A percentile compares a stretch with the other conserved stretches of the same genome.
Conservation (phyloP, 2,329 filamentous ascomycete species). For the Apiospora phragmitis region DNA sequence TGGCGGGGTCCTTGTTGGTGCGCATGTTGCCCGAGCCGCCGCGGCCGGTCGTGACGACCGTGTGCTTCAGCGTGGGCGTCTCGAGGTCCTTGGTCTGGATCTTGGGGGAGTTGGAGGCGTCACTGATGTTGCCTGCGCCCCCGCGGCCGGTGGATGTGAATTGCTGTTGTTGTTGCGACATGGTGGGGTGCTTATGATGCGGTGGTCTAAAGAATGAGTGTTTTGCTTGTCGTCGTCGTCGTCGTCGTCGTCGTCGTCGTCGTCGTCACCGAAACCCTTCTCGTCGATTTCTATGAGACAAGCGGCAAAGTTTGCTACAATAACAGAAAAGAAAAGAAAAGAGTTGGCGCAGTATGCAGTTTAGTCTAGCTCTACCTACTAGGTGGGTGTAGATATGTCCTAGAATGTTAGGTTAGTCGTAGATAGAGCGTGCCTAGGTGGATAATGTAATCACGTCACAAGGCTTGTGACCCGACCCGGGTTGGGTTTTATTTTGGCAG, state of each 20-base stretch:
- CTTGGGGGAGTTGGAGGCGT: slow-evolving; percentile 46
- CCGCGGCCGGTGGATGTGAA: slow-evolving; percentile 72
- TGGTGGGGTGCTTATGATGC: slow-evolving; percentile 24
- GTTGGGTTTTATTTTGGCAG: background rate
- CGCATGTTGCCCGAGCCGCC: slow-evolving; percentile 90
- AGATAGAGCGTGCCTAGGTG: background rate
- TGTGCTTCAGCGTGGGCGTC: slow-evolving; percentile 80
- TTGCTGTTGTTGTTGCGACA: slow-evolving; percentile 33
- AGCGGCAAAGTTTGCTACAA: background rate
- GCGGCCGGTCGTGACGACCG: slow-evolving; percentile 86
- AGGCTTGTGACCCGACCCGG: slow-evolving; percentile 2
- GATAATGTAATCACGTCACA: slow-evolving; percentile 4
- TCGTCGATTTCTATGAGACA: background rate
- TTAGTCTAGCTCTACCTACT: background rate
- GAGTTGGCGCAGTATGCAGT: background rate
- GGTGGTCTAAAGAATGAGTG: background rate
- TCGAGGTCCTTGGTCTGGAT: slow-evolving; percentile 65
- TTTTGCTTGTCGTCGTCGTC: background rate
- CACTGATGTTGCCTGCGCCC: slow-evolving; percentile 74
- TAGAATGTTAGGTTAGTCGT: background rate
- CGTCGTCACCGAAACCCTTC: background rate
- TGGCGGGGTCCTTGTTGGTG: slow-evolving; percentile 66
- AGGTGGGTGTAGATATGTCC: background rate
- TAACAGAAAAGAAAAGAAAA: background rate
- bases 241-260: background rate